Evolutionary conservation across 768 basidiomycete genomes (phyloP), one percentile per base, ranked within the genome.

Genomic region (Agaricus bisporus): DNA sequence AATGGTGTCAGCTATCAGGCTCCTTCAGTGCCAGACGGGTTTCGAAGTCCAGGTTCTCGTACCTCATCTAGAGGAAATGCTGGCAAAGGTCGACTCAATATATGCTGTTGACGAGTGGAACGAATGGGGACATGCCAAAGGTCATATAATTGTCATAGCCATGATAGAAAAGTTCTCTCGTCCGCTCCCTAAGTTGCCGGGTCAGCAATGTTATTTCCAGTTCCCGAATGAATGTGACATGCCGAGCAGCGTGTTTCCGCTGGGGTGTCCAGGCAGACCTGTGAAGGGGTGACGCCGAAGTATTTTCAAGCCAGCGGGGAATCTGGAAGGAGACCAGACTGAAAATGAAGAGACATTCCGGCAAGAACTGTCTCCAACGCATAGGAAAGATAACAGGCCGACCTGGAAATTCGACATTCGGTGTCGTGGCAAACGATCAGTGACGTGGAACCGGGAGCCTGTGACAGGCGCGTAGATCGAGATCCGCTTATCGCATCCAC

Each of bases 1-100:
- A 99, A 69, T 1, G 95, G 95, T 7, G 85, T 82, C n/a, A 98
- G 76, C 86, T 98, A 59, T 9, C 54, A 51, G 41, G 54, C 45
- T 20, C 28, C 32, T 38, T 38, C 32, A 49, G 43, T 11, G 11
- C 7, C 15, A 17, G 47, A 60, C 58, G 49, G 22, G 15, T 17
- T 32, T 28, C 20, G 47, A 11, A 6, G 10, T 1, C 1, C 17
- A 17, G 29, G 18, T 35, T 17, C 10, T 35, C 61, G 54, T 64
- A 90, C 89, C 80, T 92, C 91, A 59, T 92, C 91, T 62, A 87
- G 67, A 17, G 91, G 91, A 61, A 91, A 92, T n/a, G 88, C 89
- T 89, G 57, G 8, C 29, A 35, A 56, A 49, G 54, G n/a, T 52
- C 54, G 41, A 28, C 11, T 52, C 20, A 25, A 26, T 25, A 20